Evolutionary conservation across 2,329 filamentous ascomycete species (phyloP), one percentile per base, ranked within the genome.

Genomic region (Capronia americana): DNA sequence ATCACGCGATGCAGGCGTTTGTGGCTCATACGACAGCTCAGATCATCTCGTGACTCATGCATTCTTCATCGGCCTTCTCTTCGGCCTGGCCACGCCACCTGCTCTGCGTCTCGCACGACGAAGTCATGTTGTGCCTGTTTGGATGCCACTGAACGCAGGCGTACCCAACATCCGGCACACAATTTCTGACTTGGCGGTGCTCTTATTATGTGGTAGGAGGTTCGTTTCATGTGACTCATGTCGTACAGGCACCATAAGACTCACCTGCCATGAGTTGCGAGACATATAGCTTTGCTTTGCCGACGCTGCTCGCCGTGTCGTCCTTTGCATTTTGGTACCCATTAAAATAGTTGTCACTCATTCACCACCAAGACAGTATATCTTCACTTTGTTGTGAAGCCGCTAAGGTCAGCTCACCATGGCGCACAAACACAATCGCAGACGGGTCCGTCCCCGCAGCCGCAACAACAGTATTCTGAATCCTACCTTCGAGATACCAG

Each of bases 351-450:
- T 53, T 67, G 65, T 48, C 68, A 65, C 58, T 69, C 70, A 58
- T 57, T 67, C 68, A 59, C 57, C 26, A 46, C 68, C 63, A 50
- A 55, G 54, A 68, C 68, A 70, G 68, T 30, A 44, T 20, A 41
- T 26, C 14, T 38, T 28, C n/a, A 38, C 4, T 44, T 23, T 3
- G 12, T 51, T 20, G 26, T 4, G n/a, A 20, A 32, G 51, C 48
- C 41, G 14, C 17, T 30, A 60, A n/a, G 20, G 7, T 26, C 20
- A 53, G 23, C 50, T 32, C 20, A 14, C 41, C 68, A 82, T 82
- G 80, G 79, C 80, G 73, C 80, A 81, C 70, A 79, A 79, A 70
- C 80, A 82, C 69, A 82, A 82, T 68, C 76, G 80, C 75, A 77
- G 80, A 69, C 78, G 79, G 58, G 80, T 77, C 67, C 77, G 80